Evolutionary conservation across 768 basidiomycete genomes (phyloP).

Genomic region (Saitozyma podzolica): DNA sequence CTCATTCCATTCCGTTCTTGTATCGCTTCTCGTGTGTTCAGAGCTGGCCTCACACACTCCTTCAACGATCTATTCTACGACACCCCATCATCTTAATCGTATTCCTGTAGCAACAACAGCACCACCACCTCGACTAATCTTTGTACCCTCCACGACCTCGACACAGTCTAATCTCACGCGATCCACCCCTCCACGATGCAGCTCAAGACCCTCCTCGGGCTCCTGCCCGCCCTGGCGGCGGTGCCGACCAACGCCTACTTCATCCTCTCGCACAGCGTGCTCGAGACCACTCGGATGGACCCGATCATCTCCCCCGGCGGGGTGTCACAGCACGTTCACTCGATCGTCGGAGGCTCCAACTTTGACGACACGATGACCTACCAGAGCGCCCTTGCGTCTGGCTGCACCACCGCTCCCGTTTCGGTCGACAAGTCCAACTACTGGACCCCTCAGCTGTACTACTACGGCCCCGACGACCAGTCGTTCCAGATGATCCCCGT

Average conservation of each 20-base stretch:
- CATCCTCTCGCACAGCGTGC: conserved; percentile 44
- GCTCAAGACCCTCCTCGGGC: conserved; percentile 13
- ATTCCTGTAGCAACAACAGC: conserved; percentile 9
- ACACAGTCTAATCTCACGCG: too few relatives aligned
- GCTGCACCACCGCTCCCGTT: conserved; percentile 52
- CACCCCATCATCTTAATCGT: conserved; percentile 5
- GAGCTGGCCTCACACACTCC: too few relatives aligned
- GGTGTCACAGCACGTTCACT: conserved; percentile 47
- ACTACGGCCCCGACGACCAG: conserved; percentile 46
- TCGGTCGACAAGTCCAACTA: conserved; percentile 53
- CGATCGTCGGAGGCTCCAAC: conserved; percentile 52
- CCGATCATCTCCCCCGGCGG: conserved; percentile 50
- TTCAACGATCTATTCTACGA: too few relatives aligned
- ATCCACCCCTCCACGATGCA: conserved; percentile 10
- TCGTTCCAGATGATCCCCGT: conserved; percentile 46
- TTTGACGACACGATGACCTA: conserved; percentile 48
- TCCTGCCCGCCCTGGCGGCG: conserved; percentile 24
- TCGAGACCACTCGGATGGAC: conserved; percentile 49
- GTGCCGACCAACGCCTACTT: conserved; percentile 43
- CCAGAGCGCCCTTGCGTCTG: conserved; percentile 33
- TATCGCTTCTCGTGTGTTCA: too few relatives aligned
- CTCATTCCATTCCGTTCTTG: too few relatives aligned
- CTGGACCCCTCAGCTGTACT: conserved; percentile 53
- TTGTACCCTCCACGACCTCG: too few relatives aligned
- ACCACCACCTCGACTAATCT: neutral